Percentiles rank a stretch among this genome's conserved stretches.
These are phyloP conservation scores for Sequoiadendron giganteum DNA, from an alignment of 75 land plant species.

Conservation along the genomic window DNA sequence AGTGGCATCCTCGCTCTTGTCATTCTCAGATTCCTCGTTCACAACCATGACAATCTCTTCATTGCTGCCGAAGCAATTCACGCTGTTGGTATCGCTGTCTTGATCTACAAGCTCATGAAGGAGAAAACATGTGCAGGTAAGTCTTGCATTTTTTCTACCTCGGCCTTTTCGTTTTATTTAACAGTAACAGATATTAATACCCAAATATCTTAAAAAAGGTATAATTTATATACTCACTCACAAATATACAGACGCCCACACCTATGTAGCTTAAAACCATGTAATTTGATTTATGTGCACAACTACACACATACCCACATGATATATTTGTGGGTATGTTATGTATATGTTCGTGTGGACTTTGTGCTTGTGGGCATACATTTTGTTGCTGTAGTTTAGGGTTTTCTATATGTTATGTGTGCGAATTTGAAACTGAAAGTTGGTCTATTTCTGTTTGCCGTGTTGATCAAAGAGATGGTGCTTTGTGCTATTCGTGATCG, in stretches of 20 bases:
- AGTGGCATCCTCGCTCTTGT: constrained; percentile 72
- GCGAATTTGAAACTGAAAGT: background rate
- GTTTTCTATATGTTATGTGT: background rate
- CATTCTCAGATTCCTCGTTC: constrained; percentile 64
- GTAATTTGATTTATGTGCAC: background rate
- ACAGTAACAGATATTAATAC: background rate
- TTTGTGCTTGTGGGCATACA: background rate
- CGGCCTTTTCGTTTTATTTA: background rate
- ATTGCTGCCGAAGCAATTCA: constrained; percentile 91
- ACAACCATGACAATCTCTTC: constrained; percentile 93
- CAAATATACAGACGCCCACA: background rate
- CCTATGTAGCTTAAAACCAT: background rate
- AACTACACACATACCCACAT: background rate
- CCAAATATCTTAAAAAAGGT: background rate
- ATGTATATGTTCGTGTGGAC: background rate
- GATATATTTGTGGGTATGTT: background rate
- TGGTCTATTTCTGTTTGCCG: background rate
- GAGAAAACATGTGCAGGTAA: constrained; percentile 90
- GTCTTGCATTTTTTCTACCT: background rate
- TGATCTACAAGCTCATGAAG: constrained; percentile 89
- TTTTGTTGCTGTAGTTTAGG: background rate
- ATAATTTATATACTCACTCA: background rate
- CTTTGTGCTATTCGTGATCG: background rate
- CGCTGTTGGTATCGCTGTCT: constrained; percentile 79
- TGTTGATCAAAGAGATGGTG: background rate